Conservation (phyloP, 768 basidiomycete species). For the Boletus vinaceobasis region DNA sequence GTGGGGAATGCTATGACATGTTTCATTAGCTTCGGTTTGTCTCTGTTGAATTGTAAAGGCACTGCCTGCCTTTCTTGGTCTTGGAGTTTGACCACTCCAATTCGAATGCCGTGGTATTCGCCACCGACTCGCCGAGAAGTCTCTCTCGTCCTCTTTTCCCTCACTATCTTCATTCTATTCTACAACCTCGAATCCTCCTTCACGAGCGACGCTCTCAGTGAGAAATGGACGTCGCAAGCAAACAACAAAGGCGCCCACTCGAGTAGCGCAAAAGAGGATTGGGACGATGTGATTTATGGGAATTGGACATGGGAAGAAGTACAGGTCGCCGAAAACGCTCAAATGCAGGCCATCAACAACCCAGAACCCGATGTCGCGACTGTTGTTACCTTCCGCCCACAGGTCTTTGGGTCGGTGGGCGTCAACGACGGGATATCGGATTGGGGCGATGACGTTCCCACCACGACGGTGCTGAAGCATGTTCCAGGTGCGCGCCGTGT, state of each 20-base stretch:
- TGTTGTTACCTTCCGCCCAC: constrained; percentile 22
- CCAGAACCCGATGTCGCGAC: neutral
- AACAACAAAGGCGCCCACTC: constrained; percentile 13
- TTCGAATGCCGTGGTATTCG: constrained; percentile 55
- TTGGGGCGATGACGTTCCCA: constrained; percentile 58
- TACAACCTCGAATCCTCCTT: constrained; percentile 72
- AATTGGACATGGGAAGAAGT: constrained; percentile 65
- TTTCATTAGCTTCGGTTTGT: constrained; percentile 3
- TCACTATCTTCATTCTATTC: constrained; percentile 64
- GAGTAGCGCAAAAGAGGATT: constrained; percentile 39
- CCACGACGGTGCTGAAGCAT: constrained; percentile 57
- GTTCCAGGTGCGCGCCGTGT: constrained; percentile 50
- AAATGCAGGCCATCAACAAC: constrained; percentile 42
- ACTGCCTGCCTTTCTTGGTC: neutral
- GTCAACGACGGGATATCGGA: constrained; percentile 52
- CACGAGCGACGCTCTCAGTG: constrained; percentile 36
- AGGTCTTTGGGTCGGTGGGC: constrained; percentile 23
- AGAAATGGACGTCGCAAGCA: constrained; percentile 17
- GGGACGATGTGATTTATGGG: constrained; percentile 66
- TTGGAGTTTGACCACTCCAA: neutral
- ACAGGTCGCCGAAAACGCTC: constrained; percentile 54
- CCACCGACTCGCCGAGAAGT: constrained; percentile 74
- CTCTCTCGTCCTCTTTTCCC: constrained; percentile 60
- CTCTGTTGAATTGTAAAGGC: neutral
- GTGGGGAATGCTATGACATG: constrained; percentile 8